Base-by-base conservation (phyloP, 495 filamentous ascomycete genomes). In the Penicillium pulvis region DNA sequence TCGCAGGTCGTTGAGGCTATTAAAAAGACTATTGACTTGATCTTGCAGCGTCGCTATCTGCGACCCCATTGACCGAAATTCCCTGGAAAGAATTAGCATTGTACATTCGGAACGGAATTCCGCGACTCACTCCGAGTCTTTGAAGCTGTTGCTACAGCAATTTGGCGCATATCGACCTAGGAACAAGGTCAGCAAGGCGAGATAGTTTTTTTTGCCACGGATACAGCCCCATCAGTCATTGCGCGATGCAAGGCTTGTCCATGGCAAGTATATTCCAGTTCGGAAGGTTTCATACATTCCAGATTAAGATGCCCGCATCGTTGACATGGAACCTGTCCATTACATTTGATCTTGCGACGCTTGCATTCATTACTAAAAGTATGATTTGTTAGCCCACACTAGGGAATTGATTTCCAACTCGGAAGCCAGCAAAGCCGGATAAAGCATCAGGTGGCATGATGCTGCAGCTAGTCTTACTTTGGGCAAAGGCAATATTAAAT, bases 281-380 rank as follows among this genome's bases (percentile, higher is more conserved):
- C 20, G 35, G 28, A 50, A 12, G 19, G 9, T 17, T 44, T 66
- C 77, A 59, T 56, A 77, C 92, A 97, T 75, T 92, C 88, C 50
- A 96, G 81, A 55, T 86, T 88, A 60, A 96, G 81, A 68, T 96
- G 92, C 48, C 92, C 92, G 73, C 92, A 97, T 62, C 92, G 83
- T 56, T 91, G 87, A 67, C 92, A 97, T 2, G 92, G 92, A 1
- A 84, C 87, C 67, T 96, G 86, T 55, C 92, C 92, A 74, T 96
- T 96, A 78, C 92, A 97, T 64, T 95, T 95, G 71, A 97, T 96
- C 75, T 97, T 96, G 59, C 92, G 86, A 16, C 92, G 83, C 64
- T 97, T 97, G 78, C 92, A 97, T 68, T 97, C 91, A 65, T 95
- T 96, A 58, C 81, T 83, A 64, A 36, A 62, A 8, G 11, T 30